These are phyloP conservation scores for Coprinopsis marcescibilis DNA, from an alignment of 768 basidiomycete genomes.

Conservation along the genomic window DNA sequence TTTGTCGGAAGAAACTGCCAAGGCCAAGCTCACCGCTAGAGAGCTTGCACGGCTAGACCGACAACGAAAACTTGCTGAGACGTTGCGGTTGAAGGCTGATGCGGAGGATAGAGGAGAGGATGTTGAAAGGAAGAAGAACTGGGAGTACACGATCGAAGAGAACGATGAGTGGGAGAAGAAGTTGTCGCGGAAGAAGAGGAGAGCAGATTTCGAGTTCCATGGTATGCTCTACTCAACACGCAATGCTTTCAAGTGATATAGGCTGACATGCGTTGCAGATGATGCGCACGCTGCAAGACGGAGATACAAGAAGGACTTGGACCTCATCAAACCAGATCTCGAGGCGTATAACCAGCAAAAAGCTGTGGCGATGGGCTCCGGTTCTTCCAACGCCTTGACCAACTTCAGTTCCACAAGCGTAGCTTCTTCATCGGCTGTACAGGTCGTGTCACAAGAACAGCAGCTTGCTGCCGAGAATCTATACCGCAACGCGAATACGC, in stretches of 20 bases:
- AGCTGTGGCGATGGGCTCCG: conserved; percentile 72
- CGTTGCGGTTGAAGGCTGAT: conserved; percentile 75
- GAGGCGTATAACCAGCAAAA: conserved; percentile 86
- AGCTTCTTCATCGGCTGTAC: conserved; percentile 26
- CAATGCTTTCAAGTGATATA: neutral
- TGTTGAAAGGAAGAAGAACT: conserved; percentile 84
- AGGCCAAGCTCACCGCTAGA: conserved; percentile 66
- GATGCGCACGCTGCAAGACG: conserved; percentile 85
- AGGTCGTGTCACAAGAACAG: conserved; percentile 33
- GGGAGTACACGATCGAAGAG: conserved; percentile 94
- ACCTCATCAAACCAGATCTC: conserved; percentile 82
- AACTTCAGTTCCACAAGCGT: conserved; percentile 49
- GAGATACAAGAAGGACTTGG: conserved; percentile 89
- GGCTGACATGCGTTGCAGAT: conserved; percentile 41
- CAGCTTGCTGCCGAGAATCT: conserved; percentile 76
- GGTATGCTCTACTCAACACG: conserved; percentile 45
- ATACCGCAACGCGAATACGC: conserved; percentile 89
- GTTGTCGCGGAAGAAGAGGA: conserved; percentile 69
- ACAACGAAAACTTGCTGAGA: conserved; percentile 88
- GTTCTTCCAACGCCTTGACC: conserved; percentile 60
- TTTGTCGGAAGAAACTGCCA: conserved; percentile 79
- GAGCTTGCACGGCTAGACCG: conserved; percentile 83
- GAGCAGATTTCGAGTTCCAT: conserved; percentile 88
- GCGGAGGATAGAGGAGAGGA: conserved; percentile 93
- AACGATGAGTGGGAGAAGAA: conserved; percentile 97